Percentiles rank a stretch among this genome's conserved stretches.
phyloP scores from a whole-genome alignment of 768 basidiomycete species.

The Hortiboletus campestris region DNA sequence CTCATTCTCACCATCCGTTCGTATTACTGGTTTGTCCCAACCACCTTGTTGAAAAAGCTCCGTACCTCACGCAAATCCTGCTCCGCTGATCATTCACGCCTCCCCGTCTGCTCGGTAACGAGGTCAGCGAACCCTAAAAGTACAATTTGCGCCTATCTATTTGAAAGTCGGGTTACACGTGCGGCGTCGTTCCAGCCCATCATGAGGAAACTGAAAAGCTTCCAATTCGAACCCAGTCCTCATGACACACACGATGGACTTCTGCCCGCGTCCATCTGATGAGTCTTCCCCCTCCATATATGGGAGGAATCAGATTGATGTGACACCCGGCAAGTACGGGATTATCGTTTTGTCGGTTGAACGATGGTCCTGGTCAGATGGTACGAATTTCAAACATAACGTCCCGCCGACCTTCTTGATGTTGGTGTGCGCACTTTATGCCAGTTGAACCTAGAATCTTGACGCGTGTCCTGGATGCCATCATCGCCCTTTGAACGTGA shows the following conservation, averaged over 20 bases:
- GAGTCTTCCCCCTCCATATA: neutral
- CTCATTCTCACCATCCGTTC: neutral
- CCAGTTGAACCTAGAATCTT: neutral
- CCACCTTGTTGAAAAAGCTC: neutral
- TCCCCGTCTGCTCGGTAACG: neutral
- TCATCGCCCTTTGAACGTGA: neutral
- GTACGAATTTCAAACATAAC: neutral
- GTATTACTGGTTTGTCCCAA: neutral
- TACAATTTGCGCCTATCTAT: neutral
- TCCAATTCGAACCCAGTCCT: neutral
- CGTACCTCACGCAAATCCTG: neutral
- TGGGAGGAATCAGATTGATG: neutral
- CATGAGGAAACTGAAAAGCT: neutral
- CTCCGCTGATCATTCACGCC: constrained; percentile 14
- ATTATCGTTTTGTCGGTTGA: neutral
- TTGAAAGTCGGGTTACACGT: constrained; percentile 6
- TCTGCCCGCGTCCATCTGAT: neutral
- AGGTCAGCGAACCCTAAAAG: constrained; percentile 7
- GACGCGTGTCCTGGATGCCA: neutral
- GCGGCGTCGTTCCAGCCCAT: neutral
- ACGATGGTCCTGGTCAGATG: constrained; percentile 5
- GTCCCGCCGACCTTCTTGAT: neutral
- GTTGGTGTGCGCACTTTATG: neutral
- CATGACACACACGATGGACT: neutral
- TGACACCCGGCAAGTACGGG: neutral